These are phyloP conservation scores for Phytophthora rubi DNA, from an alignment of 352 stramenopile species.

Conservation along the genomic window DNA sequence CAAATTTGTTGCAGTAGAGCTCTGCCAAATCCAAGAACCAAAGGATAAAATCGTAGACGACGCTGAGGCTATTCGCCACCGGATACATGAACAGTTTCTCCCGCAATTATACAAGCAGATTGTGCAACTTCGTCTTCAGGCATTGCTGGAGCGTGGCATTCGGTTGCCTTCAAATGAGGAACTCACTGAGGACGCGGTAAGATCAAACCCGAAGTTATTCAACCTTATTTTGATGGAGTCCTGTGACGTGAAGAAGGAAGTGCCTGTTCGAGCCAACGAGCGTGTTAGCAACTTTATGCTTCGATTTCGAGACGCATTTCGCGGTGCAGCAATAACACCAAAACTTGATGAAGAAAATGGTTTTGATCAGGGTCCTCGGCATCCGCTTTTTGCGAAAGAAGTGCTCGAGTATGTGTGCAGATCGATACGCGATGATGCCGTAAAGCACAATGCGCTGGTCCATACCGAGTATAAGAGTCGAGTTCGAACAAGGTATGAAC, in stretches of 20 bases:
- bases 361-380: slow-evolving; percentile 14
- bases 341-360: slow-evolving; percentile 39
- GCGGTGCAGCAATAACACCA: slow-evolving; percentile 41
- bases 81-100: slow-evolving; percentile 53
- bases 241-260: slow-evolving; percentile 50
- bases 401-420: slow-evolving; percentile 50
- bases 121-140: slow-evolving; percentile 23
- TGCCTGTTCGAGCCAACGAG: slow-evolving; percentile 43
- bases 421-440: slow-evolving; percentile 47
- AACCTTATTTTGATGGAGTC: slow-evolving; percentile 66
- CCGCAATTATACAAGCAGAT: slow-evolving; percentile 42
- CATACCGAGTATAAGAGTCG: slow-evolving; percentile 62
- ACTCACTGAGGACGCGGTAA: slow-evolving; percentile 31
- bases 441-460: slow-evolving; percentile 47
- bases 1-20: slow-evolving; percentile 71
- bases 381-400: slow-evolving; percentile 37
- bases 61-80: slow-evolving; percentile 49
- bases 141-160: slow-evolving; percentile 15
- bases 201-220: slow-evolving; percentile 27
- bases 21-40: slow-evolving; percentile 65
- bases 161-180: slow-evolving; percentile 20
- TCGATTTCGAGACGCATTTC: slow-evolving; percentile 69
- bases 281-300: slow-evolving; percentile 67
- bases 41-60: slow-evolving; percentile 47
- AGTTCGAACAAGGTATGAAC: slow-evolving; percentile 64